phyloP scores from a whole-genome alignment of 2,329 filamentous ascomycete genomes.

The Colletotrichum orchidophilum region DNA sequence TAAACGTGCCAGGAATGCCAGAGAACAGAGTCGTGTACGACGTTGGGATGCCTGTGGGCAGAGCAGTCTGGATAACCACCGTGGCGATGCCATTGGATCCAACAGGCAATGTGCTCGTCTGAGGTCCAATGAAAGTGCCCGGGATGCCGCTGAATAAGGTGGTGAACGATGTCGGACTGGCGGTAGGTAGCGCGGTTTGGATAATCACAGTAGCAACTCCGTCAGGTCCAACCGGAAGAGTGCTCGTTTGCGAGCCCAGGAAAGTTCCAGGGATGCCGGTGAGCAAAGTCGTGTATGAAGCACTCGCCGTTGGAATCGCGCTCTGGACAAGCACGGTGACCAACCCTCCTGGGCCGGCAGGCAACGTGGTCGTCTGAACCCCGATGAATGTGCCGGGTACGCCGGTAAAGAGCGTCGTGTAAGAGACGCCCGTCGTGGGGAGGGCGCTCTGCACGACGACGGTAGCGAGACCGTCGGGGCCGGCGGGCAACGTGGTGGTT shows the following conservation, averaged over 20 bases:
- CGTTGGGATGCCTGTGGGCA: neutral
- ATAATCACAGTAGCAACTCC: neutral
- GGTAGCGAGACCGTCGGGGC: neutral
- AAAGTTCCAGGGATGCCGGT: slow-evolving; percentile 9
- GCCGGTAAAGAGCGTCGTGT: neutral
- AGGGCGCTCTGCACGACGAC: slow-evolving; percentile 10
- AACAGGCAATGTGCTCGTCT: neutral
- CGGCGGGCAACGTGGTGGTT: neutral
- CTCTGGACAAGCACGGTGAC: neutral
- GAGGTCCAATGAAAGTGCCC: neutral
- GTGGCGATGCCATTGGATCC: slow-evolving; percentile 13
- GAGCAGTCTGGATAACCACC: slow-evolving; percentile 12
- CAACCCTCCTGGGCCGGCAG: neutral
- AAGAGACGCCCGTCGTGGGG: neutral
- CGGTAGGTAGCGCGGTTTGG: neutral
- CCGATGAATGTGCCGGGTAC: neutral
- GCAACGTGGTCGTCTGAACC: neutral
- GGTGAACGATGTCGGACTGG: neutral
- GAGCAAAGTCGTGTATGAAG: neutral
- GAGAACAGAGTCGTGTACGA: slow-evolving; percentile 1
- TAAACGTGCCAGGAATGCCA: slow-evolving; percentile 7
- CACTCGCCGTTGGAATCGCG: neutral
- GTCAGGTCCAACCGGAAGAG: neutral
- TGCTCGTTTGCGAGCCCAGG: neutral
- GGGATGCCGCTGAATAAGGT: neutral